Base-by-base conservation (phyloP, 2,329 filamentous ascomycete genomes). In the Aureobasidium sp. region DNA sequence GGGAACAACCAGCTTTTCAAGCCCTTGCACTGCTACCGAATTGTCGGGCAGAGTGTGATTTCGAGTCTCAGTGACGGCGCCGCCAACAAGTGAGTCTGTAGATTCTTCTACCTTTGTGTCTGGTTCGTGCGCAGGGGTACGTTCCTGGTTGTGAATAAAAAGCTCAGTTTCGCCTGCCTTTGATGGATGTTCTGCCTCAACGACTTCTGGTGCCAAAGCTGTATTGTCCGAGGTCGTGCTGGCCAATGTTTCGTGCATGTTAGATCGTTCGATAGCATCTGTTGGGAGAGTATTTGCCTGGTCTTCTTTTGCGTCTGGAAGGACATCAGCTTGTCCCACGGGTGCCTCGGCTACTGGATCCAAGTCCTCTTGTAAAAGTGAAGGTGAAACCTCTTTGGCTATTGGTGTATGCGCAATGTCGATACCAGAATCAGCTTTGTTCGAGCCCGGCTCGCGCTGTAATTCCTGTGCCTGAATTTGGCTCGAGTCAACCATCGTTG, bases 111-210 rank as follows among this genome's bases (percentile, higher is more conserved):
- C 9, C 36, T 16, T 13, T 45, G 42, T 27, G 42, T 21, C 7
- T 47, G 54, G 54, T 39, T 42, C 42, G 42, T 58, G 54, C 54
- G 5, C 54, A 39, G 13, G 1, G 1, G 21, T 44, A 5, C 16
- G 49, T 47, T 60, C 41, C 21, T 65, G 65, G 2, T 66, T 58
- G 29, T 63, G 53, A 57, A 37, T 42, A 15, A 11, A 5, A 34
- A 16, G 25, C 16, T 54, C 52, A 15, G n/a, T 13, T 11, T 29
- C 11, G 16, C 21, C 37, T 2, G 27, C n/a, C 27, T 30, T 42
- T 10, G 52, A 30, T 54, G 37, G 3, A 13, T 32, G 25, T 15
- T 47, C 29, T 30, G 52, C 15, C 30, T 45, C 30, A n/a, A 57
- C 3, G 29, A 11, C 9, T n/a, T 32, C 3, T 16, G 39, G 21